Conservation (phyloP, 108 stramenopile species). For the Nitzschia inconspicua region DNA sequence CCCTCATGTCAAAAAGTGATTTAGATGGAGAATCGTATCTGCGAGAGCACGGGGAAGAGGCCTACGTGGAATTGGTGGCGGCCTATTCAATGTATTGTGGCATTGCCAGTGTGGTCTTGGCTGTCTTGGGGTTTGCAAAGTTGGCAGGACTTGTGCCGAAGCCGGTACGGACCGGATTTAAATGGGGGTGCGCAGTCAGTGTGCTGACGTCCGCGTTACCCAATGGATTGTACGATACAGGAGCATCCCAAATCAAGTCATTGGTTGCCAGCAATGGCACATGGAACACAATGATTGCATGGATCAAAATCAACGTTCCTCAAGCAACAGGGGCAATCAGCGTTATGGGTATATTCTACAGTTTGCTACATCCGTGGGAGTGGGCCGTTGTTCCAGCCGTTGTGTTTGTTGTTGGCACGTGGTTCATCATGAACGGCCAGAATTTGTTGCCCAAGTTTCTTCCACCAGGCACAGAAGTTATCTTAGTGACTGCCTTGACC, state of each 20-base stretch:
- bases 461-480: conserved; percentile 79
- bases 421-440: conserved; percentile 67
- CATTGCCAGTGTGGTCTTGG: conserved; percentile 61
- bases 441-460: conserved; percentile 48
- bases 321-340: conserved; percentile 60
- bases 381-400: conserved; percentile 59
- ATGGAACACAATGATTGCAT: conserved; percentile 26
- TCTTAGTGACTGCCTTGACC: conserved; percentile 63
- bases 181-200: conserved; percentile 82
- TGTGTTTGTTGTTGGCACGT: conserved; percentile 59
- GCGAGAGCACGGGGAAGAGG: conserved; percentile 67
- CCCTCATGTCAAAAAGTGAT: conserved; percentile 75
- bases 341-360: conserved; percentile 55
- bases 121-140: conserved; percentile 61
- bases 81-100: conserved; percentile 71
- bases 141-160: conserved; percentile 60
- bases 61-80: conserved; percentile 68
- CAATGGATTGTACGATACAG: conserved; percentile 59
- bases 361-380: conserved; percentile 45
- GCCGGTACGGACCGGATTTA: conserved; percentile 70
- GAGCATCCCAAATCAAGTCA: conserved; percentile 45
- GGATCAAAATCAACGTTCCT: conserved; percentile 40
- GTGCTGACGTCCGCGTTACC: conserved; percentile 71
- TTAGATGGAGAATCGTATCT: conserved; percentile 70
- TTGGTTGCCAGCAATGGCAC: conserved; percentile 37